phyloP scores from a whole-genome alignment of 495 filamentous ascomycete species.

The Lasiosphaeriaceae sp. region DNA sequence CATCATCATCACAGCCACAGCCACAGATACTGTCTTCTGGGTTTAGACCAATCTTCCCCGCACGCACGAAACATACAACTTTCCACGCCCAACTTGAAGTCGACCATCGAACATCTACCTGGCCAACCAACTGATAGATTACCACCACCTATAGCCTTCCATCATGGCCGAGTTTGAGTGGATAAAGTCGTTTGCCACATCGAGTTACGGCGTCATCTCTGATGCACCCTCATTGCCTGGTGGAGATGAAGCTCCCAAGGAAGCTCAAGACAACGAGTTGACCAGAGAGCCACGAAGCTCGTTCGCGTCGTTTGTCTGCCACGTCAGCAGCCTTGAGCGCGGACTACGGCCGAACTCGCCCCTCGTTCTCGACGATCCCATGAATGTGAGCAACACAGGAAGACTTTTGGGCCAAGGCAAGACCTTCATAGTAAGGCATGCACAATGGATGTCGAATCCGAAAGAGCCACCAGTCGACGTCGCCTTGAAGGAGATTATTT shows the following conservation, averaged over 20 bases:
- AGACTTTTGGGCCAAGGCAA: neutral
- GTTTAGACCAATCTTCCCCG: neutral
- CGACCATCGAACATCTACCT: no score
- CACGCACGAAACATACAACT: neutral
- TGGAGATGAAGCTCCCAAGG: neutral
- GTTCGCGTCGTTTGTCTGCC: neutral
- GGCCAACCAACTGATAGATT: no score
- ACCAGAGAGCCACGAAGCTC: neutral
- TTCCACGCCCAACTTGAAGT: neutral
- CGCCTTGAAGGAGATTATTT: neutral
- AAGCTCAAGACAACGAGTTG: neutral
- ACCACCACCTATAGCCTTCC: no score
- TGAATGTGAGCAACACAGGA: neutral
- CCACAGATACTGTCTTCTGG: no score
- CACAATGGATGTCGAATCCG: neutral
- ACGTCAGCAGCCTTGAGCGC: neutral
- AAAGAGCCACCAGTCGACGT: neutral
- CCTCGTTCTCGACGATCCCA: neutral
- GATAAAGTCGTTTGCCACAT: neutral
- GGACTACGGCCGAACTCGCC: neutral
- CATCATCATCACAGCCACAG: no score
- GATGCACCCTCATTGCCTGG: neutral
- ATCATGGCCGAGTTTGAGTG: neutral
- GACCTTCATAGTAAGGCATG: neutral
- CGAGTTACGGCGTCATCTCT: neutral